A percentile compares a stretch with the other conserved stretches of the same genome.
These are phyloP conservation scores for Sequoia sempervirens DNA, from an alignment of 75 land plant species.

Conservation along the genomic window DNA sequence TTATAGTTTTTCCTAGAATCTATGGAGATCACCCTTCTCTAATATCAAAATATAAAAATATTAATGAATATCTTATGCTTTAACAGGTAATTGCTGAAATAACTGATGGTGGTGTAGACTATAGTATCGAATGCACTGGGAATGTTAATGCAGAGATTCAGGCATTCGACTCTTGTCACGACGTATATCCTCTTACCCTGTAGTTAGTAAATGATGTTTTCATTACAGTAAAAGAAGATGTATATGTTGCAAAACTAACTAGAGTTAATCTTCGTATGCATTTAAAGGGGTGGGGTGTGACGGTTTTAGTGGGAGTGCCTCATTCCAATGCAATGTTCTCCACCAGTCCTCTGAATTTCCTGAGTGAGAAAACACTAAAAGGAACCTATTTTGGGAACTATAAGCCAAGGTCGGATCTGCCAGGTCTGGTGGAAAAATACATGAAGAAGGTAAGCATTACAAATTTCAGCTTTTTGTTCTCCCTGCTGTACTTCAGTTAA, in stretches of 20 bases:
- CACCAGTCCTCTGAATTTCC: constrained; percentile 14
- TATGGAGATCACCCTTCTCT: too few species aligned
- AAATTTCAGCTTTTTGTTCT: too few species aligned
- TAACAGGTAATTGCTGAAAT: constrained; percentile 23
- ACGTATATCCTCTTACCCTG: too few species aligned
- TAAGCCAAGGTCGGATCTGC: constrained; percentile 23
- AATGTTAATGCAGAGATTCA: constrained; percentile 24
- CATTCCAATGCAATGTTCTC: constrained; percentile 10
- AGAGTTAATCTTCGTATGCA: too few species aligned
- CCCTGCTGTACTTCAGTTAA: too few species aligned
- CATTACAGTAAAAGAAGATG: neutral
- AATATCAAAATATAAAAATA: neutral
- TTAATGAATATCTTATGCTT: neutral
- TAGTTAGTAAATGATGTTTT: too few species aligned
- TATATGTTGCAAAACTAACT: neutral
- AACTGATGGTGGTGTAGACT: constrained; percentile 34
- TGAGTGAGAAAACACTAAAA: constrained; percentile 14
- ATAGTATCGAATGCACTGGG: constrained; percentile 33
- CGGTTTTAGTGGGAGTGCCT: constrained; percentile 20
- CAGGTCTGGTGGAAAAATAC: too few species aligned
- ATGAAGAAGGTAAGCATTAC: too few species aligned
- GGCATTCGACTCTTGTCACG: constrained; percentile 36
- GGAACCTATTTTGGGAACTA: constrained; percentile 48
- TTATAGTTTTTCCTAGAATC: too few species aligned
- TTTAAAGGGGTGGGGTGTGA: constrained; percentile 23